Conservation (phyloP, 805 yeast species). For the Saturnispora sanitii region DNA sequence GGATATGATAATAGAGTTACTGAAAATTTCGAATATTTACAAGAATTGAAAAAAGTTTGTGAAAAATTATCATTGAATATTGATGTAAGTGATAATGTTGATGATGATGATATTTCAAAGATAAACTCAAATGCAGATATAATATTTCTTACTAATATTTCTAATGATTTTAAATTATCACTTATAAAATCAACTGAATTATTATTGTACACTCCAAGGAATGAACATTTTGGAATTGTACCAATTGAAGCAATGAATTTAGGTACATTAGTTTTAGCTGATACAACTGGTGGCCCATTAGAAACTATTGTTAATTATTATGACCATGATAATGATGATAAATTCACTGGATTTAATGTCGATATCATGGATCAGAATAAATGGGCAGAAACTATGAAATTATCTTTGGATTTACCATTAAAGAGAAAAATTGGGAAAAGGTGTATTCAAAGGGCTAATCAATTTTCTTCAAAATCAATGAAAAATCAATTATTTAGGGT, state of each 20-base stretch:
- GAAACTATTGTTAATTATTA: slow-evolving; percentile 51
- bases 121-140: slow-evolving; percentile 14
- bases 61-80: slow-evolving; percentile 15
- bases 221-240: slow-evolving; percentile 95
- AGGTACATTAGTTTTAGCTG: slow-evolving; percentile 77
- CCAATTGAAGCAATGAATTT: slow-evolving; percentile 91
- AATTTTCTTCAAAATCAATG: slow-evolving; percentile 40
- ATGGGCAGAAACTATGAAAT: slow-evolving; percentile 47
- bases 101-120: too few relatives aligned
- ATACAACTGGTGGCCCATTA: slow-evolving; percentile 84
- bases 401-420: slow-evolving; percentile 26
- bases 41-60: slow-evolving; percentile 46
- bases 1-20: slow-evolving; percentile 73
- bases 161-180: slow-evolving; percentile 51
- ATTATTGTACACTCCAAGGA: slow-evolving; percentile 78
- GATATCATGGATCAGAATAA: slow-evolving; percentile 32
- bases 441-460: too few relatives aligned
- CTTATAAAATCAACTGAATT: slow-evolving; percentile 49
- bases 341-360: slow-evolving; percentile 52
- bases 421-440: too few relatives aligned
- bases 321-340: slow-evolving; percentile 10
- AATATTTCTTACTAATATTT: slow-evolving; percentile 68
- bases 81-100: background rate
- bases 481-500: slow-evolving; percentile 22
- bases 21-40: slow-evolving; percentile 68